Evolutionary conservation across 805 yeast species (phyloP).

Genomic region (Candida pseudofarinosa): DNA sequence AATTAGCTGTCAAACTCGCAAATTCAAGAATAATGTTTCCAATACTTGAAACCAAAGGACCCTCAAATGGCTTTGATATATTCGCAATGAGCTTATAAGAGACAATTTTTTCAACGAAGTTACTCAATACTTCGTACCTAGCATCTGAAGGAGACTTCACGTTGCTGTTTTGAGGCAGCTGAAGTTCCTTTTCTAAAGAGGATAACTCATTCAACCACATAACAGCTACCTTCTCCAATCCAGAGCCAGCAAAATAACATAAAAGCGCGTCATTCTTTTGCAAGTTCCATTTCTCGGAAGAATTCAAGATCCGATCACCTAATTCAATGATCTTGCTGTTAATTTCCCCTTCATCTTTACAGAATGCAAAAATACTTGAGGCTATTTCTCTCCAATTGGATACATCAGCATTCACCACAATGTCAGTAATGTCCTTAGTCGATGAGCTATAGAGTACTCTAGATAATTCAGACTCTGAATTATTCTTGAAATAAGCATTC

Average conservation of each 20-base stretch:
- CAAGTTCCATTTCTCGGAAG: slow-evolving; percentile 21
- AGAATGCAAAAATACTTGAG: slow-evolving; percentile 59
- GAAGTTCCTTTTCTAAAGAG: slow-evolving; percentile 36
- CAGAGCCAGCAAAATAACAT: slow-evolving; percentile 76
- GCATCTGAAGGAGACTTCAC: slow-evolving; percentile 71
- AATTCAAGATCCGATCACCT: slow-evolving; percentile 68
- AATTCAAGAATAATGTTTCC: slow-evolving; percentile 74
- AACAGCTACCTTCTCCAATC: slow-evolving; percentile 70
- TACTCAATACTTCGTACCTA: slow-evolving; percentile 74
- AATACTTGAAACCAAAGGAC: slow-evolving; percentile 45
- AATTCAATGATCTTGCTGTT: slow-evolving; percentile 55
- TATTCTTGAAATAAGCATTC: slow-evolving; percentile 62
- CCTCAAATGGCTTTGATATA: slow-evolving; percentile 29
- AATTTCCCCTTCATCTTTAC: slow-evolving; percentile 45
- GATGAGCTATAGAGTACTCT: slow-evolving; percentile 70
- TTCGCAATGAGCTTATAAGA: slow-evolving; percentile 58
- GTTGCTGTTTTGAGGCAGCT: slow-evolving; percentile 42
- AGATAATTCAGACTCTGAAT: slow-evolving; percentile 54
- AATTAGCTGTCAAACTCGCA: slow-evolving; percentile 71
- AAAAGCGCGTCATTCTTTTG: slow-evolving; percentile 70
- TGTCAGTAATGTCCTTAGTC: slow-evolving; percentile 53
- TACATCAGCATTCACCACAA: slow-evolving; percentile 75
- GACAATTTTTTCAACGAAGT: slow-evolving; percentile 78
- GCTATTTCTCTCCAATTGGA: slow-evolving; percentile 81
- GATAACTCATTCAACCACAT: slow-evolving; percentile 80